Conservation (phyloP, 1,139 yeast genomes). For the Yamadazyma buinensis region DNA sequence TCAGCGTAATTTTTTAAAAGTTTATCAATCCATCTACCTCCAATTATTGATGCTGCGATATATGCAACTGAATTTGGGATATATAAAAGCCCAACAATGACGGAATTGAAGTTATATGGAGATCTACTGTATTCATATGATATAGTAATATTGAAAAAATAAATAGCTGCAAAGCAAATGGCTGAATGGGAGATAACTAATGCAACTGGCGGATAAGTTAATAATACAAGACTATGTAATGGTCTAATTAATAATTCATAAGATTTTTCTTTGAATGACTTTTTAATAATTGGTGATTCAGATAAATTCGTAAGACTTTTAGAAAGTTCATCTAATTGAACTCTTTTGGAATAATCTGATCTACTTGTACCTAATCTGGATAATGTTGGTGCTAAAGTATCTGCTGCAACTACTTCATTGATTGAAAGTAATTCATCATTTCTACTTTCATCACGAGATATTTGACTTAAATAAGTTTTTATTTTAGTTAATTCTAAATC, state of each 20-base stretch:
- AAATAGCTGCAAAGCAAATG: constrained; percentile 63
- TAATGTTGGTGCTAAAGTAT: constrained; percentile 35
- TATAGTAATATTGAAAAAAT: constrained; percentile 72
- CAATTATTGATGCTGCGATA: constrained; percentile 65
- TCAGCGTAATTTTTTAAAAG: constrained; percentile 52
- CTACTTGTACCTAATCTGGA: constrained; percentile 34
- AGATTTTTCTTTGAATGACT: constrained; percentile 14
- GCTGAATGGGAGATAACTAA: constrained; percentile 64
- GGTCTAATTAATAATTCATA: constrained; percentile 48
- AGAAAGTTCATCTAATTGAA: constrained; percentile 24
- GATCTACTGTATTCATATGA: constrained; percentile 56
- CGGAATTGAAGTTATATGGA: constrained; percentile 67
- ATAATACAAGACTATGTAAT: constrained; percentile 46
- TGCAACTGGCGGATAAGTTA: constrained; percentile 70
- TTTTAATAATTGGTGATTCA: background rate
- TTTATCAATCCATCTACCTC: constrained; percentile 77
- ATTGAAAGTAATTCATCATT: background rate
- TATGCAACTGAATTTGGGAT: constrained; percentile 83
- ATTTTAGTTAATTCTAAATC: constrained; percentile 3
- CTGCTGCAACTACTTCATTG: constrained; percentile 22
- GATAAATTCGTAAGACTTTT: constrained; percentile 12
- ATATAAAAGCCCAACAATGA: constrained; percentile 71
- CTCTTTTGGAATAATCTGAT: constrained; percentile 29
- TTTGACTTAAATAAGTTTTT: constrained; percentile 6
- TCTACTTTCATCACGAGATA: constrained; percentile 10